A percentile compares a stretch with the other conserved stretches of the same genome.
Evolutionary conservation across 169 alveolate genomes (phyloP).

Genomic region (Cryptosporidium ubiquitum): DNA sequence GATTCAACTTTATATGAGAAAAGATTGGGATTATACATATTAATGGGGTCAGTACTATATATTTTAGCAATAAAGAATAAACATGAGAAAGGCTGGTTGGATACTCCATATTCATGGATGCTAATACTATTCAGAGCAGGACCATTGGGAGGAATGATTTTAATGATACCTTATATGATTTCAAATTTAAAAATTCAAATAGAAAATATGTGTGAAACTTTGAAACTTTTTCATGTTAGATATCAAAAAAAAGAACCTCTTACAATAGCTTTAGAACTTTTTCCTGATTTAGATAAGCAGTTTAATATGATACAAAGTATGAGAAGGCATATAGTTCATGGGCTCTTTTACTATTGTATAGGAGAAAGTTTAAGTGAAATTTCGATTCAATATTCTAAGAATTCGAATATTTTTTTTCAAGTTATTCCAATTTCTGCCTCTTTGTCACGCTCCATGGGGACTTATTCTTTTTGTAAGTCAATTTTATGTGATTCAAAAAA

Average conservation of each 20-base stretch:
- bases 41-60: slow-evolving; percentile 62
- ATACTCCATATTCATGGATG: slow-evolving; percentile 40
- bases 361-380: slow-evolving; percentile 57
- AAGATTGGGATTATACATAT: slow-evolving; percentile 30
- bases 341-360: slow-evolving; percentile 6
- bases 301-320: not conserved
- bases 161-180: slow-evolving; percentile 63
- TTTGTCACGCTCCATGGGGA: slow-evolving; percentile 29
- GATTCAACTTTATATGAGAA: slow-evolving; percentile 20
- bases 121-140: slow-evolving; percentile 62
- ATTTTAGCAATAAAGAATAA: slow-evolving; percentile 39
- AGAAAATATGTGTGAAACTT: slow-evolving; percentile 55
- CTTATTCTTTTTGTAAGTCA: not conserved
- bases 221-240: not conserved
- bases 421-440: slow-evolving; percentile 36
- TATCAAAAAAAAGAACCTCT: not conserved
- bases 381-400: slow-evolving; percentile 17
- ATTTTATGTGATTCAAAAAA: slow-evolving; percentile 16
- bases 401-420: not conserved
- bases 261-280: slow-evolving; percentile 16
- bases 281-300: slow-evolving; percentile 48
- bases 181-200: slow-evolving; percentile 49
- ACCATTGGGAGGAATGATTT: slow-evolving; percentile 64
- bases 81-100: slow-evolving; percentile 56
- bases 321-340: slow-evolving; percentile 1